Evolutionary conservation across 1,139 yeast species (phyloP).

Genomic region (Blastobotrys malaysiensis): DNA sequence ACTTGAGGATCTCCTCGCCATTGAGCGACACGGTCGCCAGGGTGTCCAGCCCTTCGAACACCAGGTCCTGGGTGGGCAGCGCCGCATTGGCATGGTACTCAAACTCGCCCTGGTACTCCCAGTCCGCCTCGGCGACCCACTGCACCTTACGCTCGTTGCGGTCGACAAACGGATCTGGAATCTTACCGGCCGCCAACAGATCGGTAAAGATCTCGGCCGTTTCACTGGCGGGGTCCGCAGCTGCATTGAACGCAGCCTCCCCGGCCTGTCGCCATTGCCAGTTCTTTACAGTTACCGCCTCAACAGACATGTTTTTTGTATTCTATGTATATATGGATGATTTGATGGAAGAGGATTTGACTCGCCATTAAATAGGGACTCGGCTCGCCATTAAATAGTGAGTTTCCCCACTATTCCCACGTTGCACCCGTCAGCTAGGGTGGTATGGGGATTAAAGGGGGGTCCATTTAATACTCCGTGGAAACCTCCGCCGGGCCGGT

Average conservation of each 20-base stretch:
- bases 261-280: slow-evolving; percentile 25
- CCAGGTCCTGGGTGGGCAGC: slow-evolving; percentile 22
- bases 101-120: slow-evolving; percentile 27
- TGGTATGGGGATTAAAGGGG: not conserved
- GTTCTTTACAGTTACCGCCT: slow-evolving; percentile 6
- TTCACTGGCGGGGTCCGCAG: slow-evolving; percentile 19
- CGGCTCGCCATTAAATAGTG: not conserved
- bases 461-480: not conserved
- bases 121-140: slow-evolving; percentile 42
- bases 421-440: not conserved
- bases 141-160: slow-evolving; percentile 40
- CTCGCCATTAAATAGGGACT: not conserved
- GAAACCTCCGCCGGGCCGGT: not conserved
- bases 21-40: slow-evolving; percentile 39
- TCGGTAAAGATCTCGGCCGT: slow-evolving; percentile 40
- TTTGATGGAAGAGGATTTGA: not conserved
- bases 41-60: slow-evolving; percentile 45
- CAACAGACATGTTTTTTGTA: slow-evolving; percentile 4
- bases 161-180: slow-evolving; percentile 43
- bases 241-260: slow-evolving; percentile 19
- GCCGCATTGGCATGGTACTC: slow-evolving; percentile 1
- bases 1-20: slow-evolving; percentile 30
- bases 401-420: not conserved
- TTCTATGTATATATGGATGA: not conserved
- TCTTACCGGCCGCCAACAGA: slow-evolving; percentile 34